These are phyloP conservation scores for Claviceps sp. DNA, from an alignment of 2,329 filamentous ascomycete genomes.

Conservation along the genomic window DNA sequence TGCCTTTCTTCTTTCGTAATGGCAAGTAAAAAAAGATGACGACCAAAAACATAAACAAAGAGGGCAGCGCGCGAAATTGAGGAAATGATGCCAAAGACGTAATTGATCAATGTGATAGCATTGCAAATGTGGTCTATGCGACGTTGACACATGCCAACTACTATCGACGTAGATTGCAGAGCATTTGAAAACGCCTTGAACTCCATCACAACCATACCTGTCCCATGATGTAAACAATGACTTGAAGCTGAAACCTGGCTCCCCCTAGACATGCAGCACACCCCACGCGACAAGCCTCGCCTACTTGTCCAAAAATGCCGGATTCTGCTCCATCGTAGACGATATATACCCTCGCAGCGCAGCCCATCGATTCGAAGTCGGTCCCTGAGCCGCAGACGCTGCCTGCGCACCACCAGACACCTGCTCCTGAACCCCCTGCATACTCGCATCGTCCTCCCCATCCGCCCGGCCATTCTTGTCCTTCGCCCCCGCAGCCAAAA, in stretches of 20 bases:
- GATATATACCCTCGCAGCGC: slow-evolving; percentile 75
- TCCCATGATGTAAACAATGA: not conserved
- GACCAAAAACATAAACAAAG: not conserved
- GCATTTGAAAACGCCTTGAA: not conserved
- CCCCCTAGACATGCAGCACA: not conserved
- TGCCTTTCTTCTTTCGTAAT: not conserved
- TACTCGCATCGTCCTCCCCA: slow-evolving; percentile 9
- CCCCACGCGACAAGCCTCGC: not conserved
- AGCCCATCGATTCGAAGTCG: slow-evolving; percentile 56
- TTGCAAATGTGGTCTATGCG: not conserved
- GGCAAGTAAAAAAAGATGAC: not conserved
- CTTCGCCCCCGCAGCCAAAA: slow-evolving; percentile 36
- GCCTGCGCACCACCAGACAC: not conserved
- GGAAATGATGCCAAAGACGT: not conserved
- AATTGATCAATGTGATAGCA: not conserved
- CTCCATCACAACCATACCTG: not conserved
- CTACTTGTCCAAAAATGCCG: slow-evolving; percentile 43
- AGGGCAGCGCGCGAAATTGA: not conserved
- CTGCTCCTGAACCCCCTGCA: slow-evolving; percentile 1
- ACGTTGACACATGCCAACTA: not conserved
- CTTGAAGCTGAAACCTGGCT: not conserved
- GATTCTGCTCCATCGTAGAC: slow-evolving; percentile 78
- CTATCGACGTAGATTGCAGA: not conserved
- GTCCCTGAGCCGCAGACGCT: slow-evolving; percentile 11
- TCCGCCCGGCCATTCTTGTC: not conserved